These are phyloP conservation scores for Phialemoniopsis sp. DNA, from an alignment of 2,329 filamentous ascomycete species.

Conservation along the genomic window DNA sequence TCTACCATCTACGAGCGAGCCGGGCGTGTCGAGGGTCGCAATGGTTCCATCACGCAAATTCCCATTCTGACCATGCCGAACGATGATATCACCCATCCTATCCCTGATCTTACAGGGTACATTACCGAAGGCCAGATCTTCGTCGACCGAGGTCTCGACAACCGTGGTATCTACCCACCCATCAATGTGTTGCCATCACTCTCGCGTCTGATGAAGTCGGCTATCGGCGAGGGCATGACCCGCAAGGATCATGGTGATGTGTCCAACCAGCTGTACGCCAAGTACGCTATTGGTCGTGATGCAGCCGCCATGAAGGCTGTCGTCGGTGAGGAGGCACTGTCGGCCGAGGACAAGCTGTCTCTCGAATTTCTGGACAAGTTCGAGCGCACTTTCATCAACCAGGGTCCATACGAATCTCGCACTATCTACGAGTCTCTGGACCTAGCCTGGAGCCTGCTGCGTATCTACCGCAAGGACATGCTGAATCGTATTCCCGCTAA, in stretches of 20 bases:
- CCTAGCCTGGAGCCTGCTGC: constrained; percentile 90
- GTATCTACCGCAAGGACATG: constrained; percentile 96
- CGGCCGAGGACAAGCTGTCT: constrained; percentile 93
- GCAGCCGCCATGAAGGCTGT: constrained; percentile 99
- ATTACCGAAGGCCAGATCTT: constrained; percentile 99
- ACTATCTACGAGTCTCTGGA: constrained; percentile 92
- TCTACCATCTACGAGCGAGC: constrained; percentile 99
- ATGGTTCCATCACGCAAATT: constrained; percentile 98
- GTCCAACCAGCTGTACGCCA: constrained; percentile 98
- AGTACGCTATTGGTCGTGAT: constrained; percentile 98
- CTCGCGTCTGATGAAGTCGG: constrained; percentile 99
- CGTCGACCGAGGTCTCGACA: constrained; percentile 87
- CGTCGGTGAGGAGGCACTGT: constrained; percentile 95
- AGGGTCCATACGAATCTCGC: constrained; percentile 88
- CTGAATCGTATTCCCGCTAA: constrained; percentile 92
- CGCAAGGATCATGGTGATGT: constrained; percentile 97
- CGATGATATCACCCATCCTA: constrained; percentile 98
- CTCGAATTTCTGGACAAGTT: constrained; percentile 99
- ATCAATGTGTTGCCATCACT: constrained; percentile 98
- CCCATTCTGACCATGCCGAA: constrained; percentile 99
- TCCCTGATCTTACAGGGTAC: constrained; percentile 97
- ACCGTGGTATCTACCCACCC: constrained; percentile 96
- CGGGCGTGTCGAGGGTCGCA: constrained; percentile 92
- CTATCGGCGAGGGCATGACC: constrained; percentile 95
- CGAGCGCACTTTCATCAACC: constrained; percentile 88